These are phyloP conservation scores for Pseudogymnoascus destructans DNA, from an alignment of 2,329 filamentous ascomycete genomes.

Conservation along the genomic window DNA sequence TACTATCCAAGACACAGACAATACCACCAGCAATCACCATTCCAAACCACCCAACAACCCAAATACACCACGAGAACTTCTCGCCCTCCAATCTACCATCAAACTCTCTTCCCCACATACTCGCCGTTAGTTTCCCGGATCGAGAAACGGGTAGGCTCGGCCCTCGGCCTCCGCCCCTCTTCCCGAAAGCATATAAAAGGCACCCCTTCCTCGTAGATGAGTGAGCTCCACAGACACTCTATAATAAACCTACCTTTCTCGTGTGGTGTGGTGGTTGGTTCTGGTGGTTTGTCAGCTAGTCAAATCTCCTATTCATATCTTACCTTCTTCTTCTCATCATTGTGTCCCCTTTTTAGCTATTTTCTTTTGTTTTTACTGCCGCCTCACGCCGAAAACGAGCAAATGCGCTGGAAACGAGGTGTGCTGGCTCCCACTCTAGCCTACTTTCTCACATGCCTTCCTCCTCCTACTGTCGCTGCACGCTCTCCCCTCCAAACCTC, in stretches of 20 bases:
- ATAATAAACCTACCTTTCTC: background rate
- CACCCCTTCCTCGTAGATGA: background rate
- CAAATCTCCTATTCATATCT: background rate
- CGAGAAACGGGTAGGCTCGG: background rate
- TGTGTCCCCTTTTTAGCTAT: background rate
- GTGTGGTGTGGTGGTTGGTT: background rate
- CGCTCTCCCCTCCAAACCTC: background rate
- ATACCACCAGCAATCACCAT: background rate
- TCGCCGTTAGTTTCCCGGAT: background rate
- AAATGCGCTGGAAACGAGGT: background rate
- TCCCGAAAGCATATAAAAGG: background rate
- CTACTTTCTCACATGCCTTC: background rate
- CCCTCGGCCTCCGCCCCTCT: background rate
- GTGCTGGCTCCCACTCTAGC: background rate
- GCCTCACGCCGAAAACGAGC: background rate
- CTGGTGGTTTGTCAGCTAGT: background rate
- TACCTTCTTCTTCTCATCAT: background rate
- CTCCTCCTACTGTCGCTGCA: background rate
- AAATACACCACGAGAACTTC: background rate
- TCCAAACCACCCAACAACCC: background rate
- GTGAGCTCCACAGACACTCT: background rate
- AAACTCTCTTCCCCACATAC: background rate
- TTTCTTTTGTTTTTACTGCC: background rate
- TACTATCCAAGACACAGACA: background rate
- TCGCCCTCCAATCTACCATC: background rate